A percentile compares a stretch with the other conserved stretches of the same genome.
Conservation (phyloP, 306 rosid genomes). For the Malus orientalis region DNA sequence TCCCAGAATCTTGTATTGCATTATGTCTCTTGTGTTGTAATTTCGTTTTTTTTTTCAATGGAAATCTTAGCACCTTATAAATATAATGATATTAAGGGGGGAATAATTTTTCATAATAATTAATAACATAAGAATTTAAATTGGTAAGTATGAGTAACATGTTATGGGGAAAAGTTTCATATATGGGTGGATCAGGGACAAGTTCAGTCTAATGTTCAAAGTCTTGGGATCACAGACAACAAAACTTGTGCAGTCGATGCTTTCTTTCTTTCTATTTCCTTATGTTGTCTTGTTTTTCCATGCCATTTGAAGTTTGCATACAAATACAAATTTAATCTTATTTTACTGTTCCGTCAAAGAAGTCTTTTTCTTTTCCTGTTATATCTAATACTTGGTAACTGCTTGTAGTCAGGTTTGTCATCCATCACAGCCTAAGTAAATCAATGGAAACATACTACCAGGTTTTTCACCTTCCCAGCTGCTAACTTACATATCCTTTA, state of each 20-base stretch:
- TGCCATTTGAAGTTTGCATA: background rate
- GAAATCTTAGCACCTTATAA: background rate
- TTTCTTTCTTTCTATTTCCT: background rate
- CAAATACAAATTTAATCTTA: background rate
- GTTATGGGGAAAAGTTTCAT: background rate
- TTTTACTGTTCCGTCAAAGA: background rate
- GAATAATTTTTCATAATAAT: no score
- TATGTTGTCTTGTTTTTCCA: background rate
- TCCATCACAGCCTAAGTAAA: slow-evolving; percentile 97
- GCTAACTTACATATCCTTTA: slow-evolving; percentile 4
- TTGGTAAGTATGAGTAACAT: background rate
- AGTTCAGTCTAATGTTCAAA: background rate
- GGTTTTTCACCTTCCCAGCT: slow-evolving; percentile 41
- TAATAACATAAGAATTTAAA: background rate
- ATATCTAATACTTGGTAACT: slow-evolving; percentile 26
- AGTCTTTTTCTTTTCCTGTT: background rate
- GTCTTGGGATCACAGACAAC: background rate
- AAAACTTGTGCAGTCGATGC: background rate
- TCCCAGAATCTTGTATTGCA: no score
- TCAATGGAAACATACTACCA: slow-evolving; percentile 97
- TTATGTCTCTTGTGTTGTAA: background rate
- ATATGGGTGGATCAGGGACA: background rate
- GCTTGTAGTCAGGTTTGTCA: slow-evolving; percentile 91
- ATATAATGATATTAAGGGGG: no score
- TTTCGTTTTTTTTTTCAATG: no score